A percentile compares a stretch with the other conserved stretches of the same genome.
Conservation (phyloP, 2,329 filamentous ascomycete genomes). For the Zymoseptoria passerinii region DNA sequence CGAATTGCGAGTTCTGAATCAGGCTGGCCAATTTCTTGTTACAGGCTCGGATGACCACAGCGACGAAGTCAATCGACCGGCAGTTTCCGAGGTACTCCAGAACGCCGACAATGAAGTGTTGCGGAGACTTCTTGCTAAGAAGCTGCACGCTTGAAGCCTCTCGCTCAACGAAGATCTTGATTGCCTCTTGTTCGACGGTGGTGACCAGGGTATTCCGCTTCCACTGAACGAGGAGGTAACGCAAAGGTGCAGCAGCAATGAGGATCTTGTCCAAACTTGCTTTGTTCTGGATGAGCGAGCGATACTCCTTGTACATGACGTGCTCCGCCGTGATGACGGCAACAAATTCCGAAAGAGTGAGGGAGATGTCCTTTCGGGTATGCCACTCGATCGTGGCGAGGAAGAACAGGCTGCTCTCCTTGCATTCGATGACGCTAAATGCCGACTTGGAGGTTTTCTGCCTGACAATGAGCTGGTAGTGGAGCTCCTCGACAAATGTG, state of each 20-base stretch:
- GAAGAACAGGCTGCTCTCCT: constrained; percentile 37
- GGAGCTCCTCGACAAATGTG: constrained; percentile 42
- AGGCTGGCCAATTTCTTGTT: constrained; percentile 30
- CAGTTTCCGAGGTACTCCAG: constrained; percentile 33
- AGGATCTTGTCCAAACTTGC: constrained; percentile 29
- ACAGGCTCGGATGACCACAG: constrained; percentile 34
- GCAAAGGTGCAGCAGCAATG: constrained; percentile 33
- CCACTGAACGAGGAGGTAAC: constrained; percentile 30
- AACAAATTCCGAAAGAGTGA: constrained; percentile 36
- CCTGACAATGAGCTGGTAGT: constrained; percentile 43
- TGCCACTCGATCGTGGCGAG: constrained; percentile 39
- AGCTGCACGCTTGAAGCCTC: constrained; percentile 25
- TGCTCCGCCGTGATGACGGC: constrained; percentile 19
- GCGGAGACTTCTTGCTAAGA: constrained; percentile 25
- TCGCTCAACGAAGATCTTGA: constrained; percentile 30
- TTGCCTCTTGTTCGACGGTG: constrained; percentile 22
- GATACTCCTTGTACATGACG: constrained; percentile 36
- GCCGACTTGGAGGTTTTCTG: constrained; percentile 32
- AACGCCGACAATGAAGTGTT: constrained; percentile 35
- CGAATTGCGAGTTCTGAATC: constrained; percentile 33
- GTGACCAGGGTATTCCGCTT: constrained; percentile 32
- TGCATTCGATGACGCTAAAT: constrained; percentile 30
- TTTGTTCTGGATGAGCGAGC: constrained; percentile 21
- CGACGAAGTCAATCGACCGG: constrained; percentile 33
- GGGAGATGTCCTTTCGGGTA: constrained; percentile 30